Conservation (phyloP, 139 green algal species). For the Chlorella sp. region DNA sequence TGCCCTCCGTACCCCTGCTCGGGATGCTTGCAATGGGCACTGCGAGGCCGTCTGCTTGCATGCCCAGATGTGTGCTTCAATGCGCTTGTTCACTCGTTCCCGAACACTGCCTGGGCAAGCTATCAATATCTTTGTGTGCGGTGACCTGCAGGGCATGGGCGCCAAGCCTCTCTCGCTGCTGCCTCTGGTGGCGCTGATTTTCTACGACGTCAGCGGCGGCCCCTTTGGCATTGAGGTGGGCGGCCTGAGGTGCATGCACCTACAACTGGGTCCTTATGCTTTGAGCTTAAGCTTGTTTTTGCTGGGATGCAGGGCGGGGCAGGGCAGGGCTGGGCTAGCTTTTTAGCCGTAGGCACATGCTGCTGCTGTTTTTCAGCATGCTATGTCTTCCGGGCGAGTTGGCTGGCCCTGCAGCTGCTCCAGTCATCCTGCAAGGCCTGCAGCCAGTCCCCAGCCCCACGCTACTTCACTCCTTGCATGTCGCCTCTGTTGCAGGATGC, state of each 20-base stretch:
- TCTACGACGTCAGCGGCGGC: constrained; percentile 95
- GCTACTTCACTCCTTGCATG: not conserved
- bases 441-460: not conserved
- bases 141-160: not conserved
- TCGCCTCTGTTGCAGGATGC: constrained; percentile 18
- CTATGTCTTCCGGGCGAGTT: not conserved
- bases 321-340: too few relatives aligned
- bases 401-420: too few relatives aligned
- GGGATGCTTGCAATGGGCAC: too few relatives aligned
- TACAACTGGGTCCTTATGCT: not conserved
- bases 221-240: constrained; percentile 94
- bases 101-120: too few relatives aligned
- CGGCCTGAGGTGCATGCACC: not conserved
- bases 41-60: too few relatives aligned
- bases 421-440: not conserved
- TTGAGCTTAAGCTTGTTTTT: not conserved
- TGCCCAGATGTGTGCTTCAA: too few relatives aligned
- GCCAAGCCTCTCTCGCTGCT: constrained; percentile 80
- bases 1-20: too few relatives aligned
- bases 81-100: too few relatives aligned
- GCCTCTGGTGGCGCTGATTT: constrained; percentile 94
- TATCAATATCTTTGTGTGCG: not conserved
- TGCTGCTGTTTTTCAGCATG: not conserved
- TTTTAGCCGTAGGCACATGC: too few relatives aligned
- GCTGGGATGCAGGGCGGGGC: too few relatives aligned